These are phyloP conservation scores for Laguncularia racemosa DNA, from an alignment of 345 rosid genomes.

Conservation along the genomic window DNA sequence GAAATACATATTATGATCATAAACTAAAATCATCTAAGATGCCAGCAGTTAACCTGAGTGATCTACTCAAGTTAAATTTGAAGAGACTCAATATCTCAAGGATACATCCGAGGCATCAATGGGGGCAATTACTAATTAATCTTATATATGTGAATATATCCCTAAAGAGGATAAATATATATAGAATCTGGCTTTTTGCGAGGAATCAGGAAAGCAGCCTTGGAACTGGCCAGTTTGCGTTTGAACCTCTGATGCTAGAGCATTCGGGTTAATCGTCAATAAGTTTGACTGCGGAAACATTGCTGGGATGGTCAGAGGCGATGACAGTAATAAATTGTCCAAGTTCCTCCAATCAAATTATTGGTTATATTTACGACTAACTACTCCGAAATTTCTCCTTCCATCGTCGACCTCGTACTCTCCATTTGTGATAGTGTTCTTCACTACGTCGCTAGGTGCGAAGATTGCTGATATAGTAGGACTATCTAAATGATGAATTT, in stretches of 20 bases:
- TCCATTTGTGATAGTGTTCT: conserved; percentile 3
- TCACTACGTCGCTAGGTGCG: conserved; percentile 5
- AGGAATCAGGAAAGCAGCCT: conserved; percentile 61
- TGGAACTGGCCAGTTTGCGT: conserved; percentile 35
- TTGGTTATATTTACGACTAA: conserved; percentile 8
- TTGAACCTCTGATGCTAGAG: conserved; percentile 28
- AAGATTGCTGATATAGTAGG: conserved; percentile 50
- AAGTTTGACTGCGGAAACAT: conserved; percentile 15
- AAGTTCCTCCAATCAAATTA: conserved; percentile 59
- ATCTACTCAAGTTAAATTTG: too few species aligned
- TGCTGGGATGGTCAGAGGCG: background rate
- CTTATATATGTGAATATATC: background rate
- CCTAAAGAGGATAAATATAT: background rate
- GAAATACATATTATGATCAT: too few species aligned
- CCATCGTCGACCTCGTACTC: conserved; percentile 27
- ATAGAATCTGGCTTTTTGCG: conserved; percentile 9
- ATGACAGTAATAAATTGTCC: conserved; percentile 38
- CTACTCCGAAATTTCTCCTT: conserved; percentile 10
- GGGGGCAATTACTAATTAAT: too few species aligned
- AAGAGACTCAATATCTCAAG: too few species aligned
- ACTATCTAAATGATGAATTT: conserved; percentile 68
- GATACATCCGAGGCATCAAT: too few species aligned
- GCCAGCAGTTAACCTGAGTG: too few species aligned
- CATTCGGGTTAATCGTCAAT: conserved; percentile 1
- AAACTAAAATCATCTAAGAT: too few species aligned